These are phyloP conservation scores for Colletotrichum costaricense DNA, from an alignment of 2,329 filamentous ascomycete genomes.

Conservation along the genomic window DNA sequence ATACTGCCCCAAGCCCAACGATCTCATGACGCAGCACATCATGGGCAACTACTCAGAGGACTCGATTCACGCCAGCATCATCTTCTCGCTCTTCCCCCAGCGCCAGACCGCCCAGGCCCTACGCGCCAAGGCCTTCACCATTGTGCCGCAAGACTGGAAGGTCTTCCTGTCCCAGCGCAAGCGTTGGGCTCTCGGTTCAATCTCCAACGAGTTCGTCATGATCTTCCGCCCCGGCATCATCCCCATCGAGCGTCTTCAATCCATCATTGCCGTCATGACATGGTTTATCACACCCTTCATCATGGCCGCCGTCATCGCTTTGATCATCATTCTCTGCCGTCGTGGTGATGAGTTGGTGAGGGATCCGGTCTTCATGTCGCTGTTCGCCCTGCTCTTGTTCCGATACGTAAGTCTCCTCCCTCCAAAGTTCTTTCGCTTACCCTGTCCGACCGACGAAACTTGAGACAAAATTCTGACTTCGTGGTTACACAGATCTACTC, in stretches of 20 bases:
- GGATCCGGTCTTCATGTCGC: slow-evolving; percentile 49
- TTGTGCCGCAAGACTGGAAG: slow-evolving; percentile 56
- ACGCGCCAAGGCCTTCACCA: slow-evolving; percentile 58
- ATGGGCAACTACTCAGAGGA: slow-evolving; percentile 62
- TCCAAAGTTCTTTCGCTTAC: neutral
- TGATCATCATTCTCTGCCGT: slow-evolving; percentile 48
- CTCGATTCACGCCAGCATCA: slow-evolving; percentile 60
- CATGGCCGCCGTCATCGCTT: slow-evolving; percentile 51
- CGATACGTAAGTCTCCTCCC: slow-evolving; percentile 51
- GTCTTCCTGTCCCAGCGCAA: slow-evolving; percentile 62
- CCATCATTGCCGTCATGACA: slow-evolving; percentile 57
- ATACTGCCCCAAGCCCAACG: slow-evolving; percentile 60
- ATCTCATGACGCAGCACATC: slow-evolving; percentile 60
- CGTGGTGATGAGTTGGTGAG: slow-evolving; percentile 46
- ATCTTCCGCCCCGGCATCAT: slow-evolving; percentile 55
- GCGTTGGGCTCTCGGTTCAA: slow-evolving; percentile 60
- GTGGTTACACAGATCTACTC: slow-evolving; percentile 49
- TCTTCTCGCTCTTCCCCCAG: slow-evolving; percentile 57
- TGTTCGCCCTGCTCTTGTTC: slow-evolving; percentile 50
- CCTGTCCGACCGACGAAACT: neutral
- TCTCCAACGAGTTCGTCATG: slow-evolving; percentile 61
- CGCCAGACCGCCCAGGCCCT: slow-evolving; percentile 59
- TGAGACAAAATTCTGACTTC: slow-evolving; percentile 13
- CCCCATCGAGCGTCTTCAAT: slow-evolving; percentile 56
- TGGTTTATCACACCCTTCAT: slow-evolving; percentile 59